Evolutionary conservation across 129 eudicot genomes (phyloP).

Genomic region (Artemisia tridentata): DNA sequence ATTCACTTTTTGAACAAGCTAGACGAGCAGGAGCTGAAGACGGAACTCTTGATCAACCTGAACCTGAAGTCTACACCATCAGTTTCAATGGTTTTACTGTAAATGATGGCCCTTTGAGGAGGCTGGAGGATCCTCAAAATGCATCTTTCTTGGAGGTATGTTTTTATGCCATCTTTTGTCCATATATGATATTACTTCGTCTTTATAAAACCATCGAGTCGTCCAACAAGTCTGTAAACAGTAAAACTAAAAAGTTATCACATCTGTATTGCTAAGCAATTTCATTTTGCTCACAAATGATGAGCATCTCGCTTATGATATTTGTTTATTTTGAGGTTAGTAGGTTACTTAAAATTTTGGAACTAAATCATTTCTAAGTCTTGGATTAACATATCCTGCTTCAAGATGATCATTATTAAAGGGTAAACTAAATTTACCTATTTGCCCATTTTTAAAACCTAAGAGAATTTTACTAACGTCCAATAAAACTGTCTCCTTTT

Average conservation of each 20-base stretch:
- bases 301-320: background rate
- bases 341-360: no score
- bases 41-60: conserved; percentile 48
- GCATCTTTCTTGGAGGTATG: conserved; percentile 84
- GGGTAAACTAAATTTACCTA: no score
- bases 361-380: no score
- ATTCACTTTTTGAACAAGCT: conserved; percentile 65
- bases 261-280: background rate
- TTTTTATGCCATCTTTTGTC: background rate
- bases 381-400: no score
- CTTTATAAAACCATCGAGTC: background rate
- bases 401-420: no score
- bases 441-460: no score
- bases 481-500: no score
- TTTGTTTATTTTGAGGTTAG: no score
- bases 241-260: background rate
- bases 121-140: conserved; percentile 81
- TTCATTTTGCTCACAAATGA: background rate
- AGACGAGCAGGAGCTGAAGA: conserved; percentile 73
- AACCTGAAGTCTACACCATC: conserved; percentile 55
- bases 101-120: conserved; percentile 87
- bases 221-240: background rate
- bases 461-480: no score
- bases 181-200: background rate
- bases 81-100: conserved; percentile 82